Conservation (phyloP, 192 early-diverging fungal genomes). For the Rhizoclosmatium sp. region DNA sequence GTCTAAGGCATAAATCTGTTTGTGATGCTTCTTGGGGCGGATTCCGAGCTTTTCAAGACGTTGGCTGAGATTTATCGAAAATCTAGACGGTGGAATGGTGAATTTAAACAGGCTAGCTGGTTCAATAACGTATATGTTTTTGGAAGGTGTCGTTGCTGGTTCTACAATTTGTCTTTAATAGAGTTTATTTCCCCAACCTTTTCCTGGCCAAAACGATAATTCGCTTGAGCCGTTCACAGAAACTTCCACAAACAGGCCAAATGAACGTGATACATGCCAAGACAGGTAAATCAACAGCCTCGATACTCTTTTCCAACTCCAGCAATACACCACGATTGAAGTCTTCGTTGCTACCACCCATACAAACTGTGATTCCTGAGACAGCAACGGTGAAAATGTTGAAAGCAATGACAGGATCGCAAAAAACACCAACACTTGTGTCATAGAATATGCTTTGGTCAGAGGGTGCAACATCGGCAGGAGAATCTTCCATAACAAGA, state of each 20-base stretch:
- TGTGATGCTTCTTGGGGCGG: too few species aligned
- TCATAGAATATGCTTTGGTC: not conserved
- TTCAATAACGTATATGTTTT: too few species aligned
- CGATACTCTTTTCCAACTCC: slow-evolving; percentile 5
- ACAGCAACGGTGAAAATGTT: slow-evolving; percentile 34
- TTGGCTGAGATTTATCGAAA: too few species aligned
- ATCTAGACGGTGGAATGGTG: too few species aligned
- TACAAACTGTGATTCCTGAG: slow-evolving; percentile 19
- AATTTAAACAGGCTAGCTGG: too few species aligned
- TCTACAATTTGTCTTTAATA: too few species aligned
- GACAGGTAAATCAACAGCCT: slow-evolving; percentile 18
- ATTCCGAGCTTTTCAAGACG: too few species aligned
- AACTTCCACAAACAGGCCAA: slow-evolving; percentile 22
- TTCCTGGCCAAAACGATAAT: not conserved
- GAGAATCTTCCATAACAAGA: not conserved
- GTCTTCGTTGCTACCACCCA: not conserved
- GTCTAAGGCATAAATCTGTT: too few species aligned
- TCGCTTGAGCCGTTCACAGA: slow-evolving; percentile 17
- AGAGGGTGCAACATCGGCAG: not conserved
- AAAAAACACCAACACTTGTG: not conserved
- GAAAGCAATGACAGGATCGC: slow-evolving; percentile 21
- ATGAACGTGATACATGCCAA: slow-evolving; percentile 26
- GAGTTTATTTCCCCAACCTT: not conserved
- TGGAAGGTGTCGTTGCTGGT: too few species aligned
- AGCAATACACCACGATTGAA: slow-evolving; percentile 10